These are phyloP conservation scores for Auriscalpium orientale DNA, from an alignment of 768 basidiomycete species.

Conservation along the genomic window DNA sequence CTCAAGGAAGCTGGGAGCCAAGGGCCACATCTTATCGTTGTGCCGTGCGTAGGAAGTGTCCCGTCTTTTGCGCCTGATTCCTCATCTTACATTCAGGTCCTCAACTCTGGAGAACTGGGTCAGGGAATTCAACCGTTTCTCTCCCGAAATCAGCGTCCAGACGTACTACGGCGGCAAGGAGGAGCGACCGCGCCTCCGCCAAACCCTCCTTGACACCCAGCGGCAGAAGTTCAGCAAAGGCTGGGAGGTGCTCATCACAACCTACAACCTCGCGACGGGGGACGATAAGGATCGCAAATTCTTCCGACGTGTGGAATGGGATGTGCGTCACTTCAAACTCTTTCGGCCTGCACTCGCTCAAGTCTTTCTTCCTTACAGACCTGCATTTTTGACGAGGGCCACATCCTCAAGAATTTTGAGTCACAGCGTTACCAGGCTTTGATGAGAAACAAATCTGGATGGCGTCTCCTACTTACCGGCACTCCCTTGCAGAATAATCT, in stretches of 20 bases:
- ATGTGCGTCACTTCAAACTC: conserved; percentile 47
- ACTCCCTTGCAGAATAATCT: conserved; percentile 92
- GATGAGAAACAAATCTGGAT: conserved; percentile 75
- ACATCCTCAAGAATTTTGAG: conserved; percentile 94
- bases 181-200: conserved; percentile 67
- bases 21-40: conserved; percentile 90
- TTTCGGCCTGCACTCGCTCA: background rate
- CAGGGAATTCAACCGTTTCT: conserved; percentile 89
- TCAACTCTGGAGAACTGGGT: conserved; percentile 99
- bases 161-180: conserved; percentile 94
- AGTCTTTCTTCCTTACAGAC: conserved; percentile 39
- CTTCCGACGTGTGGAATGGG: conserved; percentile 85
- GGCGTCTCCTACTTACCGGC: conserved; percentile 90
- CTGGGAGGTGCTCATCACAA: conserved; percentile 93
- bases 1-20: conserved; percentile 70
- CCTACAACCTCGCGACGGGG: conserved; percentile 91
- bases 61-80: background rate
- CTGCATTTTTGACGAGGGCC: conserved; percentile 95
- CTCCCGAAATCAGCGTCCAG: conserved; percentile 75
- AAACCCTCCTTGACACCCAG: conserved; percentile 60
- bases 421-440: conserved; percentile 93
- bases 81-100: conserved; percentile 43
- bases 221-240: conserved; percentile 43
- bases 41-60: conserved; percentile 60
- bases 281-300: conserved; percentile 86